Conservation (phyloP, 2,329 filamentous ascomycete species). For the Fusarium citri region DNA sequence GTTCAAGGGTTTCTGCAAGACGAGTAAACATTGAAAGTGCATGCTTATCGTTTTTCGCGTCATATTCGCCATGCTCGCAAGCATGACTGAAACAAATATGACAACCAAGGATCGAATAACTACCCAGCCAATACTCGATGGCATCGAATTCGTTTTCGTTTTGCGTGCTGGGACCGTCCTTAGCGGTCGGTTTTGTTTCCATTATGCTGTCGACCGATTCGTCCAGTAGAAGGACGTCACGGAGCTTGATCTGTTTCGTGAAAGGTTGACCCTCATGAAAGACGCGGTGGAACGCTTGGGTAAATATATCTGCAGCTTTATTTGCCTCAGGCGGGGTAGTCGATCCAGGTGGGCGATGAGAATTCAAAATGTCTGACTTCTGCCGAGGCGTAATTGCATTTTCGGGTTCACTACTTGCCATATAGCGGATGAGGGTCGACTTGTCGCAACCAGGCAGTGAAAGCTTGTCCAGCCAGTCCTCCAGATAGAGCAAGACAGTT, state of each 20-base stretch:
- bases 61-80: slow-evolving; percentile 71
- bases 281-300: slow-evolving; percentile 67
- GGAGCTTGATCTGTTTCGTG: slow-evolving; percentile 58
- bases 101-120: slow-evolving; percentile 67
- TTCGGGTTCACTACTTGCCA: slow-evolving; percentile 62
- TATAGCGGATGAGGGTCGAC: slow-evolving; percentile 63
- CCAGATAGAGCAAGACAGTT: slow-evolving; percentile 64
- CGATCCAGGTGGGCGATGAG: slow-evolving; percentile 56
- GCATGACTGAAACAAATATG: slow-evolving; percentile 70
- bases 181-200: slow-evolving; percentile 65
- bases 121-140: slow-evolving; percentile 63
- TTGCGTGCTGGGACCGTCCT: slow-evolving; percentile 53
- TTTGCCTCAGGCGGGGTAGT: slow-evolving; percentile 56
- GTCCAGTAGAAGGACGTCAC: slow-evolving; percentile 65
- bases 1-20: slow-evolving; percentile 51
- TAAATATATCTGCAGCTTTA: slow-evolving; percentile 62
- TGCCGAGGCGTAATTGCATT: slow-evolving; percentile 65
- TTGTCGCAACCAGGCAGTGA: slow-evolving; percentile 64
- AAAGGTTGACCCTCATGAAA: slow-evolving; percentile 55
- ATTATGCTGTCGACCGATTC: slow-evolving; percentile 65
- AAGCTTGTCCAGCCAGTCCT: slow-evolving; percentile 64
- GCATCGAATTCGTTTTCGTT: slow-evolving; percentile 54
- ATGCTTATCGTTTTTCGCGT: slow-evolving; percentile 63
- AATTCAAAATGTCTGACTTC: slow-evolving; percentile 63
- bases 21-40: slow-evolving; percentile 61